Base-by-base conservation (phyloP, 1,284 basidiomycete species). In the Heterobasidion irregulare region DNA sequence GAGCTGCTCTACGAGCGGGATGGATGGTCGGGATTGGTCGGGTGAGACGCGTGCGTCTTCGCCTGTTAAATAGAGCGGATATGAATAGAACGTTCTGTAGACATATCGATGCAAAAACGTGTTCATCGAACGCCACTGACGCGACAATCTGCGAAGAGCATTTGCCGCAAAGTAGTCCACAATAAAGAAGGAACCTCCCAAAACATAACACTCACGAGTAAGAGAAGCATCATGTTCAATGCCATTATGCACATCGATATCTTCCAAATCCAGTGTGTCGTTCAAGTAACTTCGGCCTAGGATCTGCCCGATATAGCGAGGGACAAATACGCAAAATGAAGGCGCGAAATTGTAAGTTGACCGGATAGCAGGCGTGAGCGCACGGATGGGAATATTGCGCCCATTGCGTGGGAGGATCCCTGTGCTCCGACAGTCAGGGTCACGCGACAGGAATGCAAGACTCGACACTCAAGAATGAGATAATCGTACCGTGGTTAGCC, bases 211-310 rank as follows among this genome's bases (percentile, higher is more conserved):
- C 81, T 53, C 65, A 89, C 88, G 78, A 43, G 78, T 77, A 32
- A 91, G 70, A 2, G 86, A 89, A 0, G 73, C 87, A 60, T 90
- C 88, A 60, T 90, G 88, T 61, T 90, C 88, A 56, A 90, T 90
- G 9, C 82, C 82, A 59, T 89, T 89, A 66, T 90, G 88, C 33
- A 84, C 65, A 62, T 78, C 75, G 43, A 90, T 71, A 52, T 89
- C 86, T 12, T 70, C 67, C 19, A 90, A 71, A 63, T 89, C 78
- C 59, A 87, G 80, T 3, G 70, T 79, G 56, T 82, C 87, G 46
- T 70, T 73, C 55, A 61, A 64, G 62, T 86, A 88, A 47, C 70
- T 72, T 60, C 75, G 79, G 7, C 75, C 72, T 55, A 90, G 65
- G 67, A 84, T 73, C 15, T 72, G 64, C 2, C 88, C 84, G 0